These are phyloP conservation scores for Phyllosticta capitalensis DNA, from an alignment of 2,329 filamentous ascomycete species.

Conservation along the genomic window DNA sequence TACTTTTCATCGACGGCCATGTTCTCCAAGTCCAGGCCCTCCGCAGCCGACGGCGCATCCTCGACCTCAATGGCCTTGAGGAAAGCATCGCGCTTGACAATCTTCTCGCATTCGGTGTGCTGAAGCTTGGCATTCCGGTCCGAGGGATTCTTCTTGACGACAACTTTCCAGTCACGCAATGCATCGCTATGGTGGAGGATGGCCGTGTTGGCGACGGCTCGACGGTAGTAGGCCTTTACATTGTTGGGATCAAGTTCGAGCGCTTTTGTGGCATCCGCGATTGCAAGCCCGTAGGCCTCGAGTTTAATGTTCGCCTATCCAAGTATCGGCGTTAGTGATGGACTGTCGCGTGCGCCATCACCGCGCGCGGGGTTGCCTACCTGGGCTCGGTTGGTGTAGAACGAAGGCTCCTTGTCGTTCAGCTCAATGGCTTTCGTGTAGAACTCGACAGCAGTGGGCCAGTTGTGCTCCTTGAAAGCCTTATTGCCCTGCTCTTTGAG, in stretches of 20 bases:
- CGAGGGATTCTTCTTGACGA: constrained; percentile 73
- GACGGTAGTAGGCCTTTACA: constrained; percentile 92
- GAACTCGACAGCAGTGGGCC: constrained; percentile 67
- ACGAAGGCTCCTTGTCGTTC: constrained; percentile 75
- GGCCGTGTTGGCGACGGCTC: constrained; percentile 83
- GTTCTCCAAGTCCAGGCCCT: constrained; percentile 77
- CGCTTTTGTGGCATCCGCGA: constrained; percentile 82
- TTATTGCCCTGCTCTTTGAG: constrained; percentile 93
- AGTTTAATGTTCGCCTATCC: constrained; percentile 86
- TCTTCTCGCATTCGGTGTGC: constrained; percentile 85
- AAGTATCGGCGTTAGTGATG: constrained; percentile 15
- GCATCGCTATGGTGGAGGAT: constrained; percentile 85
- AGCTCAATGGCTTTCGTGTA: constrained; percentile 83
- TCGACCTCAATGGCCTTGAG: constrained; percentile 89
- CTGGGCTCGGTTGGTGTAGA: constrained; percentile 91
- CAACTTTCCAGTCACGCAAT: constrained; percentile 82
- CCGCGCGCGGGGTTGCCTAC: constrained; percentile 39
- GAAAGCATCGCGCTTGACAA: constrained; percentile 86
- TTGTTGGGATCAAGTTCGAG: constrained; percentile 82
- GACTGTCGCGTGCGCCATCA: constrained; percentile 16
- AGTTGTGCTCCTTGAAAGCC: constrained; percentile 82
- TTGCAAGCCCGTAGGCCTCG: constrained; percentile 87
- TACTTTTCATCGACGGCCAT: constrained; percentile 78
- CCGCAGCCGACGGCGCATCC: constrained; percentile 84
- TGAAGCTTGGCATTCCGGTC: constrained; percentile 91